These are phyloP conservation scores for Herpetospermum pedunculosum DNA, from an alignment of 306 rosid genomes.

Conservation along the genomic window DNA sequence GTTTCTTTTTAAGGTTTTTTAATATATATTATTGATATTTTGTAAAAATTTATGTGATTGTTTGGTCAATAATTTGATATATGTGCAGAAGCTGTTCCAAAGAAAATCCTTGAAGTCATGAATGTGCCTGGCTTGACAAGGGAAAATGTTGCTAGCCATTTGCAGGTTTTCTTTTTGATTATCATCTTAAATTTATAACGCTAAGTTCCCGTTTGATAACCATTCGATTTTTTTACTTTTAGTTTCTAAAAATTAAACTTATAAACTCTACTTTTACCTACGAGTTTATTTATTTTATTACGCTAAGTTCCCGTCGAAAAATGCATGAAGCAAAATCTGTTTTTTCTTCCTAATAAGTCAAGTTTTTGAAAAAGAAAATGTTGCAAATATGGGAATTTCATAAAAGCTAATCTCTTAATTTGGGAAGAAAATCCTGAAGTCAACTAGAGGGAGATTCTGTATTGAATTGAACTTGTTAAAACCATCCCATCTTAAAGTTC, in stretches of 20 bases:
- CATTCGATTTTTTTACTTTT: too few species aligned
- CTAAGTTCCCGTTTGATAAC: too few species aligned
- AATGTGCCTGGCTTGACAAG: conserved; percentile 11
- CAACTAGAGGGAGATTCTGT: neutral
- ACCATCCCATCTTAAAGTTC: neutral
- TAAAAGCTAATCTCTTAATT: neutral
- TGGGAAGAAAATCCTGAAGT: neutral
- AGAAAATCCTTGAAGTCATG: conserved; percentile 17
- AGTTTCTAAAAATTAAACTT: too few species aligned
- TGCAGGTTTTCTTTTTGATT: conserved; percentile 12
- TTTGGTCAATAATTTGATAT: too few species aligned
- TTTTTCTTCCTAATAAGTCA: neutral
- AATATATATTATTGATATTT: neutral
- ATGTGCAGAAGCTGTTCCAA: conserved; percentile 17
- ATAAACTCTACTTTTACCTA: too few species aligned
- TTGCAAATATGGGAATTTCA: neutral
- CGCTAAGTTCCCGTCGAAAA: too few species aligned
- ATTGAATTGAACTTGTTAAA: neutral
- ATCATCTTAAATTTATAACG: neutral
- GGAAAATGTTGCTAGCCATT: conserved; percentile 18
- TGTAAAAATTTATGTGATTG: too few species aligned
- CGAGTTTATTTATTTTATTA: too few species aligned
- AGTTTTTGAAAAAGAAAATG: neutral
- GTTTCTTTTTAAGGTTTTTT: too few species aligned
- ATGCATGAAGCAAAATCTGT: neutral